phyloP scores from a whole-genome alignment of 768 basidiomycete species.

The Mycena maculata region DNA sequence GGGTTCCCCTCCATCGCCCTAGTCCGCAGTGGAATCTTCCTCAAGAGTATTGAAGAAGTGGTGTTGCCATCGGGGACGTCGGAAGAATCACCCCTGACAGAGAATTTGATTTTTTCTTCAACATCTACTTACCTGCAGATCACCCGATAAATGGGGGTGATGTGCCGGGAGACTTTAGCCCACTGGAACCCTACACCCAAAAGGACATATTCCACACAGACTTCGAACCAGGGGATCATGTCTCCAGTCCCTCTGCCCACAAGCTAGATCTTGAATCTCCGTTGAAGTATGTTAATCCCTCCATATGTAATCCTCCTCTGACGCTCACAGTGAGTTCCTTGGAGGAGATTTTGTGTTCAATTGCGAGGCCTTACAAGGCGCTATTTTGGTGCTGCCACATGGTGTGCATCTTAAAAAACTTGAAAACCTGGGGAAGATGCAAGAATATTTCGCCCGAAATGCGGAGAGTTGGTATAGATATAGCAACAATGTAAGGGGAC shows the following conservation, averaged over 20 bases:
- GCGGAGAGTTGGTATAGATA: slow-evolving; percentile 35
- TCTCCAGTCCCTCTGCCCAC: neutral
- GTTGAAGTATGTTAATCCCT: neutral
- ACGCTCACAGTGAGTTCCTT: neutral
- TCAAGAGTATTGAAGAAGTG: slow-evolving; percentile 33
- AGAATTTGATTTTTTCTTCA: slow-evolving; percentile 41
- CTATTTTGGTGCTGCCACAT: slow-evolving; percentile 28
- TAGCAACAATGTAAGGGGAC: slow-evolving; percentile 14
- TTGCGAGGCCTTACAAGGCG: slow-evolving; percentile 14
- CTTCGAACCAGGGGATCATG: slow-evolving; percentile 2
- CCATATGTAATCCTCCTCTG: neutral
- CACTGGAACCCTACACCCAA: neutral
- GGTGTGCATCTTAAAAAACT: slow-evolving; percentile 27
- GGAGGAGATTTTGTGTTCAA: neutral
- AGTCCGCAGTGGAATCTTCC: slow-evolving; percentile 35
- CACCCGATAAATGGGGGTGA: slow-evolving; percentile 42
- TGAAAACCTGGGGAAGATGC: slow-evolving; percentile 1
- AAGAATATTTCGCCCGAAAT: slow-evolving; percentile 21
- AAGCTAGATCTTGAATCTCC: neutral
- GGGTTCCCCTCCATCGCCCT: slow-evolving; percentile 45
- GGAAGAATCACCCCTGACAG: slow-evolving; percentile 43
- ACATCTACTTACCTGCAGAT: slow-evolving; percentile 40
- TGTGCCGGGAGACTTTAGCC: slow-evolving; percentile 43
- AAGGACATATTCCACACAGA: neutral
- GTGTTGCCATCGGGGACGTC: slow-evolving; percentile 48